A percentile compares a stretch with the other conserved stretches of the same genome.
Conservation (phyloP, 2,329 filamentous ascomycete species). For the Tricladium varicosporioides region DNA sequence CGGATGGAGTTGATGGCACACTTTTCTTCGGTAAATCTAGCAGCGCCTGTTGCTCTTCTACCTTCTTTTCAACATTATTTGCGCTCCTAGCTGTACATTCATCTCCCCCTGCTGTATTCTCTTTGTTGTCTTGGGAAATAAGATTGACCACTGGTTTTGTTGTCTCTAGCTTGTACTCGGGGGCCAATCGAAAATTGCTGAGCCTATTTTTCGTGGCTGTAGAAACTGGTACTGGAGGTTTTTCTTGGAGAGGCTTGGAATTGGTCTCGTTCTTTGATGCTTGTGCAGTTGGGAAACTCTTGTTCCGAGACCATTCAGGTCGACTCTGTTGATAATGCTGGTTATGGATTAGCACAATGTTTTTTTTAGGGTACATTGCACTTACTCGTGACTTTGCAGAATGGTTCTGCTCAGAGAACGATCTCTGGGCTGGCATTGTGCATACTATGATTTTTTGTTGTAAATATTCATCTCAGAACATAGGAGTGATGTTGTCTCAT, state of each 20-base stretch:
- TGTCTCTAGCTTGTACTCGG: slow-evolving; percentile 23
- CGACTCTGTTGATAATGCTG: slow-evolving; percentile 21
- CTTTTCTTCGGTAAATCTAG: slow-evolving; percentile 28
- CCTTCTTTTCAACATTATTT: slow-evolving; percentile 12
- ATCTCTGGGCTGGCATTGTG: slow-evolving; percentile 37
- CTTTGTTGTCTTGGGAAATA: slow-evolving; percentile 27
- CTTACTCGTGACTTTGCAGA: slow-evolving; percentile 30
- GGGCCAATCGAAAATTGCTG: slow-evolving; percentile 53
- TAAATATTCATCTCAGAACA: background rate
- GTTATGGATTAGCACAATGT: slow-evolving; percentile 7
- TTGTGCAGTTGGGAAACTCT: slow-evolving; percentile 29
- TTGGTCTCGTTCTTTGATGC: slow-evolving; percentile 12
- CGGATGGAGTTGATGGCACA: slow-evolving; percentile 46
- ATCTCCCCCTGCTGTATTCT: slow-evolving; percentile 20
- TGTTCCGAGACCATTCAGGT: slow-evolving; percentile 32
- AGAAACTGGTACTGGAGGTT: slow-evolving; percentile 39
- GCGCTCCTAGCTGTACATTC: background rate
- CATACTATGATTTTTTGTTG: background rate
- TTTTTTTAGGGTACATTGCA: background rate
- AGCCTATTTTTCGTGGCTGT: slow-evolving; percentile 60
- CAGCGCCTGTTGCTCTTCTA: slow-evolving; percentile 13
- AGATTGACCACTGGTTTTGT: slow-evolving; percentile 21
- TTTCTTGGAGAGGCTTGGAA: slow-evolving; percentile 29
- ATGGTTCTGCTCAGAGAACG: slow-evolving; percentile 36
- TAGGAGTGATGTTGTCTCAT: too few relatives aligned